Conservation (phyloP, 1,139 yeast species). For the Pichia cactophila region DNA sequence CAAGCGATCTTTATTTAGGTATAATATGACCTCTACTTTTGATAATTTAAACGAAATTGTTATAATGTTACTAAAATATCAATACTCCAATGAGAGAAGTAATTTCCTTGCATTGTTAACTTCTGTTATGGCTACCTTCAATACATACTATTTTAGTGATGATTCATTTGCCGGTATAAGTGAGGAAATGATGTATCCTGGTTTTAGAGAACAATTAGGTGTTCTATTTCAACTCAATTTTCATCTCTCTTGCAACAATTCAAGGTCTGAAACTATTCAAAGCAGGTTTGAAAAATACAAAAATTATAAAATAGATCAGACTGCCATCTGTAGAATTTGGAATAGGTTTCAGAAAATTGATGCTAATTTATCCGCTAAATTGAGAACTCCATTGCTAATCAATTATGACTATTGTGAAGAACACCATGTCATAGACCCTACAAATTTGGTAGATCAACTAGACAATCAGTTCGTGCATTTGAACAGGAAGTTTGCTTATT, state of each 20-base stretch:
- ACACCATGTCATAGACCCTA: not conserved
- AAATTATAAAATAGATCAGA: not conserved
- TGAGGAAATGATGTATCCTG: conserved; percentile 11
- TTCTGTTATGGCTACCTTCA: not conserved
- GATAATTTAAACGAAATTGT: not conserved
- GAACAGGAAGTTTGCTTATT: not conserved
- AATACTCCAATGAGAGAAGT: not conserved
- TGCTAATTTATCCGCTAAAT: conserved; percentile 11
- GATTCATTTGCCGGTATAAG: conserved; percentile 7
- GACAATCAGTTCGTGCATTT: not conserved
- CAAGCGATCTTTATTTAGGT: not conserved
- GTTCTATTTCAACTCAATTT: conserved; percentile 16
- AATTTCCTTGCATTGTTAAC: not conserved
- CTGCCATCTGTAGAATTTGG: conserved; percentile 12
- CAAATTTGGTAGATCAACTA: not conserved
- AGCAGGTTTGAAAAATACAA: not conserved
- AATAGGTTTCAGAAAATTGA: conserved; percentile 13
- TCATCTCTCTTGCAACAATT: conserved; percentile 12
- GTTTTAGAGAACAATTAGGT: conserved; percentile 9
- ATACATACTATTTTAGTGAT: not conserved
- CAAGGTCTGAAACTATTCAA: not conserved
- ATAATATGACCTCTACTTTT: not conserved
- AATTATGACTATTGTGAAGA: conserved; percentile 14
- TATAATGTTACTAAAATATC: not conserved
- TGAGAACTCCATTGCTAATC: conserved; percentile 19